phyloP scores from a whole-genome alignment of 192 early-diverging fungal species.

The Chytriomyces confervae region DNA sequence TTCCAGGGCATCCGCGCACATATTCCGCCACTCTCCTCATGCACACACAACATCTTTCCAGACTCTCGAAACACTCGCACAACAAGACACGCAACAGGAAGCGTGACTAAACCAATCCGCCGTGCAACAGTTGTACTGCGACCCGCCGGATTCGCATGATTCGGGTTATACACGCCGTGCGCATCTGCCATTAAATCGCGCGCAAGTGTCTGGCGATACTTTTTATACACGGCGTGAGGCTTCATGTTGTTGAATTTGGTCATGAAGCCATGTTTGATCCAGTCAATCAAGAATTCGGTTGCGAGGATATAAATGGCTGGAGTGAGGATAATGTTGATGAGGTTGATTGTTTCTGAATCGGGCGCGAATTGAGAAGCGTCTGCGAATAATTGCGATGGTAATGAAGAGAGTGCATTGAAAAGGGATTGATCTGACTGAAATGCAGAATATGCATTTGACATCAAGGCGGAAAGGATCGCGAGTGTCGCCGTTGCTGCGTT shows the following conservation, averaged over 20 bases:
- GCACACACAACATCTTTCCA: constrained; percentile 50
- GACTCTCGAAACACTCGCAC: constrained; percentile 61
- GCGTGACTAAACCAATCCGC: constrained; percentile 79
- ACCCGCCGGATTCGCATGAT: neutral
- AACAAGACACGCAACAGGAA: constrained; percentile 81
- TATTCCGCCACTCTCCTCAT: constrained; percentile 14
- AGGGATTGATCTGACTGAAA: neutral
- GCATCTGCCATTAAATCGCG: constrained; percentile 75
- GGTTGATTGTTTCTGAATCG: constrained; percentile 61
- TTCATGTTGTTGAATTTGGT: constrained; percentile 95
- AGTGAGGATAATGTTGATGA: constrained; percentile 63
- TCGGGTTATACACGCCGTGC: neutral
- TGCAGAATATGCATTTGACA: neutral
- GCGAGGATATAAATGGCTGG: constrained; percentile 86
- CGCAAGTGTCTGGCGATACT: constrained; percentile 86
- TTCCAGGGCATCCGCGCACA: neutral
- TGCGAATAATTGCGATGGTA: constrained; percentile 64
- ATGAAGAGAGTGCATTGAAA: constrained; percentile 9
- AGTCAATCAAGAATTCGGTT: constrained; percentile 94
- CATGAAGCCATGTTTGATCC: constrained; percentile 98
- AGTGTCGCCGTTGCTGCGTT: no score
- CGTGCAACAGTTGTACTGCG: constrained; percentile 76
- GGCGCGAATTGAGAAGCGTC: constrained; percentile 56
- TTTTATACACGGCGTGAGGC: constrained; percentile 78
- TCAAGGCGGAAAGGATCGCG: neutral